Base-by-base conservation (phyloP, 306 rosid species). In the Oemleria cerasiformis region DNA sequence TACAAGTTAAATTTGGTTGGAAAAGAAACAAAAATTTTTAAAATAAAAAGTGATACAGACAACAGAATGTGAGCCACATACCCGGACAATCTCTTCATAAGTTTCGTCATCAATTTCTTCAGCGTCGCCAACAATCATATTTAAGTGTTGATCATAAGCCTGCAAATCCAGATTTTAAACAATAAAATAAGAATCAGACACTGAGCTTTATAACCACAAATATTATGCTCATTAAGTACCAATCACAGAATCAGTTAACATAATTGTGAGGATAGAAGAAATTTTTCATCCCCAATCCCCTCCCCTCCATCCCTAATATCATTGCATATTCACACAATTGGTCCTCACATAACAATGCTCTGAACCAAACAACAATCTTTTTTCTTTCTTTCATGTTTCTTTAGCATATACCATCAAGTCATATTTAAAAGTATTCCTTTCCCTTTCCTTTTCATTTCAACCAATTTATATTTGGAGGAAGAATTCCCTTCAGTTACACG, bases 91-190 rank as follows among this genome's bases (percentile, higher is more conserved):
- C 83, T 91, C 97, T 92, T 95, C 99, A 65, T 95, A 95, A 5
- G 99, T 95, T 77, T 91, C 99, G 66, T 91, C 99, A 63, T 95
- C 99, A 14, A 95, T 2, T 84, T 95, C 99, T 76, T 95, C 99
- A 25, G 92, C 97, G 79, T 95, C 99, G 41, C 99, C 99, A 20
- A 95, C 97, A 83, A 95, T 95, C 99, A 95, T 95, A 82, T 95
- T 95, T 62, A 95, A 90, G 83, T 95, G 99, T 73, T 95, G 99
- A 87, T 95, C 99, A 79, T 95, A 95, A 48, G 99, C 99, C 99
- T 95, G 89, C 81, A 88, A 77, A 49, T 30, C 40, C 64, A 75
- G 70, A 75, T 67, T 57, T 63, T 44, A 59, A 77, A 64, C 67
- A 67, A 70, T 11, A 68, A 30, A 40, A 55, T 55, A 13, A 63